A percentile compares a stretch with the other conserved stretches of the same genome.
phyloP scores from a whole-genome alignment of 768 basidiomycete species.

The Boletus edulis region DNA sequence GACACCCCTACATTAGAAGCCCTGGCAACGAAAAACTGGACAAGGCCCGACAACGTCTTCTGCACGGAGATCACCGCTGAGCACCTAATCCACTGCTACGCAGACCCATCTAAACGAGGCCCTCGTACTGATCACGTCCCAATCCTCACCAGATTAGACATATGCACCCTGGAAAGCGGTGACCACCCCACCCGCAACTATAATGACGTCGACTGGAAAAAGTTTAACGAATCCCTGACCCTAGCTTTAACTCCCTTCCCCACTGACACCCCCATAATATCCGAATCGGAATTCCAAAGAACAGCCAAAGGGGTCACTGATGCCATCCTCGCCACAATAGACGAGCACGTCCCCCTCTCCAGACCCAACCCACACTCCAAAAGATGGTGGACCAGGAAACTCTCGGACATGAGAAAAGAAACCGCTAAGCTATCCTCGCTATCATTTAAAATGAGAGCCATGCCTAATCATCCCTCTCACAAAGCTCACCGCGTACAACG shows the following conservation, averaged over 20 bases:
- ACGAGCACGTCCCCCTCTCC: not conserved
- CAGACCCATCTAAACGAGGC: fast-evolving
- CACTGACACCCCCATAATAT: not conserved
- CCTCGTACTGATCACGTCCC: constrained; percentile 16
- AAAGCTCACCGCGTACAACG: not conserved
- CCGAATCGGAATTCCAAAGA: not conserved
- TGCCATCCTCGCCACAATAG: not conserved
- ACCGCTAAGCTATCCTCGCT: not conserved
- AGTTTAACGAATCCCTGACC: not conserved
- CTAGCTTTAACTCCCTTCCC: not conserved
- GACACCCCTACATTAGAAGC: constrained; percentile 35
- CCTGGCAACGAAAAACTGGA: constrained; percentile 28
- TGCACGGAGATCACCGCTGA: not conserved
- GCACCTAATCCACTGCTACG: not conserved
- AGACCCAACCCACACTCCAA: not conserved
- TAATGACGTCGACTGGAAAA: not conserved
- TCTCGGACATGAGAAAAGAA: not conserved
- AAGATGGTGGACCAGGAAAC: not conserved
- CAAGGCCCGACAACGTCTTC: constrained; percentile 7
- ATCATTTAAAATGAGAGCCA: fast-evolving
- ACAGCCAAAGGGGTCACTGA: not conserved
- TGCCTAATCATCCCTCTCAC: not conserved
- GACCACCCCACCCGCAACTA: not conserved
- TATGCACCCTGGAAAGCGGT: fast-evolving
- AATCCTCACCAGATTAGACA: not conserved